Base-by-base conservation (phyloP, 2,329 filamentous ascomycete species). In the Aureobasidium subglaciale region DNA sequence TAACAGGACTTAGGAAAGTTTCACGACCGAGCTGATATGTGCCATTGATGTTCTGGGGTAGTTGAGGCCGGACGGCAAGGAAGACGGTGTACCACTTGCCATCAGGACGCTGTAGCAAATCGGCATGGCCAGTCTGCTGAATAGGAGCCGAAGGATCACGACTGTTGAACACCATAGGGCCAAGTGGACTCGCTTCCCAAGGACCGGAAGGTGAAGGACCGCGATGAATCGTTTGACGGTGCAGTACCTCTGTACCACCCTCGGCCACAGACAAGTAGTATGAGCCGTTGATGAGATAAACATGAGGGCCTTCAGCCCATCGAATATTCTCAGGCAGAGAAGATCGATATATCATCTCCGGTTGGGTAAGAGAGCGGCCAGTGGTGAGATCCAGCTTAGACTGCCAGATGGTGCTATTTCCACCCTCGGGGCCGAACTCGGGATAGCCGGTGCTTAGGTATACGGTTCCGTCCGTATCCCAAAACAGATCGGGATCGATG, bases 401-500 rank as follows among this genome's bases (percentile, higher is more conserved):
- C 10, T 46, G 43, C 4, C 5, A 46, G 29, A 46, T 34, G 4
- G 43, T 46, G 29, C 43, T 46, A 11, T 46, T 46, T 11, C 43
- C 43, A 3, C 43, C 43, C 8, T 32, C 10, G 9, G 29, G 29
- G 10, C 43, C 43, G 11, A 35, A 46, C 24, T 46, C 43, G 1
- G 43, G 43, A n/a, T 35, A 46, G 1, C 18, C 43, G 5, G 43
- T 46, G 18, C 29, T 46, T 6, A 46, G 6, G 29, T 46, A 46
- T 11, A 46, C 43, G 7, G 43, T 46, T 8, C 43, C 43, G n/a
- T 46, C 29, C 9, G 16, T 24, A 5, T 46, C 43, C 43, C 43
- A 46, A 29, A 46, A 46, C 5, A 46, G 43, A 24, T 46, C 43
- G 4, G 43, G 43, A 20, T 46, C 43, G n/a, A 46, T 46, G n/a